These are phyloP conservation scores for Brassica rapa DNA, from an alignment of 345 rosid genomes.

Conservation along the genomic window DNA sequence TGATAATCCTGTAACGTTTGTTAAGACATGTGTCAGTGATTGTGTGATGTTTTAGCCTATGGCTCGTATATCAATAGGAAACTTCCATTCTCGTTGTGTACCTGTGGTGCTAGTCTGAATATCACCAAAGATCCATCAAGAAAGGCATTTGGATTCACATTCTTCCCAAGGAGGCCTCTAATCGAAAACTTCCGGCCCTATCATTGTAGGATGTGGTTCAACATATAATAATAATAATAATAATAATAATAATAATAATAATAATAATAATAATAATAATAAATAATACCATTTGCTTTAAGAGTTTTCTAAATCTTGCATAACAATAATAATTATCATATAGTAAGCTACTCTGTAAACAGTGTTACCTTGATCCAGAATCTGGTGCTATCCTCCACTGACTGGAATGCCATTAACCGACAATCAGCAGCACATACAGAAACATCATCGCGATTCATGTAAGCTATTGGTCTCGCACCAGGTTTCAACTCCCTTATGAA, in stretches of 20 bases:
- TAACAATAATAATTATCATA: neutral
- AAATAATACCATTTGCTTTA: neutral
- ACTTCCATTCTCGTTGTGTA: constrained; percentile 16
- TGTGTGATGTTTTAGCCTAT: neutral
- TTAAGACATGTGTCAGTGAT: constrained; percentile 6
- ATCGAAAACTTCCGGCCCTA: constrained; percentile 87
- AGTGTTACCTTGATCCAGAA: constrained; percentile 85
- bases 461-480: constrained; percentile 74
- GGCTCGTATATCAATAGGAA: neutral
- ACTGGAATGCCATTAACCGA: constrained; percentile 81
- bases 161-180: constrained; percentile 82
- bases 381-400: constrained; percentile 62
- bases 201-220: neutral
- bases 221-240: no score
- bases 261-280: neutral
- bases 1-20: constrained; percentile 71
- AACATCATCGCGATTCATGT: constrained; percentile 51
- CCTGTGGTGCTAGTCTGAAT: constrained; percentile 96
- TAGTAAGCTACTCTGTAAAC: neutral
- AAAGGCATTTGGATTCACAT: constrained; percentile 51
- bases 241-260: no score
- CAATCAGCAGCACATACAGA: constrained; percentile 87
- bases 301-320: neutral
- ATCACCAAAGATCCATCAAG: constrained; percentile 78
- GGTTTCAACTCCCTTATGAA: constrained; percentile 86